Evolutionary conservation across 139 green algal genomes (phyloP).

Genomic region (Astrephomene gubernaculifera): DNA sequence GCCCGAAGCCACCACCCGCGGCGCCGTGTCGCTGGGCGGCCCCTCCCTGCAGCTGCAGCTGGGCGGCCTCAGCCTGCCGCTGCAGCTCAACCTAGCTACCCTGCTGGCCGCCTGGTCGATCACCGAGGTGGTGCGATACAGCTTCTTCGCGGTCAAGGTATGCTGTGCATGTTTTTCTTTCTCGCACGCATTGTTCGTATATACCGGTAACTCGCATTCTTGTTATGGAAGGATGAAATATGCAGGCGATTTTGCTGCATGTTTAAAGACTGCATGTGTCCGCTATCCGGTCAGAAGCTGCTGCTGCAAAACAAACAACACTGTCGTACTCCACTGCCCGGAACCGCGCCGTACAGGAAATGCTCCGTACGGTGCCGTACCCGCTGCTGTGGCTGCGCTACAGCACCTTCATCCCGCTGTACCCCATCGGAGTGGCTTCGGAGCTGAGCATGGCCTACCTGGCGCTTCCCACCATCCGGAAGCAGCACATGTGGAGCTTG

Average conservation of each 20-base stretch:
- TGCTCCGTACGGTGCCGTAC: conserved; percentile 69
- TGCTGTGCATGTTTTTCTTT: background rate
- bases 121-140: conserved; percentile 93
- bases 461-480: conserved; percentile 74
- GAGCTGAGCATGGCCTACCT: conserved; percentile 89
- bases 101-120: conserved; percentile 89
- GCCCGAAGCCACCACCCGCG: conserved; percentile 46
- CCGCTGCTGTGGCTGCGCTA: conserved; percentile 91
- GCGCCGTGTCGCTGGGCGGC: conserved; percentile 33
- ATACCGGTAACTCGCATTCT: too few relatives aligned
- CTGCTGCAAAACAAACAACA: too few relatives aligned
- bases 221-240: too few relatives aligned
- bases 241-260: too few relatives aligned
- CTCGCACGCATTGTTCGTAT: too few relatives aligned
- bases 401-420: conserved; percentile 92
- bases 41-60: too few relatives aligned
- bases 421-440: conserved; percentile 88
- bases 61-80: background rate
- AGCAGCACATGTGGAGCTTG: conserved; percentile 56
- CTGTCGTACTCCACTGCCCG: too few relatives aligned
- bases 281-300: too few relatives aligned
- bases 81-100: conserved; percentile 77
- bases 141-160: conserved; percentile 93
- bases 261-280: too few relatives aligned
- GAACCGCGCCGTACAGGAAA: conserved; percentile 51